Evolutionary conservation across 768 basidiomycete genomes (phyloP).

Genomic region (Lactarius hengduanensis): DNA sequence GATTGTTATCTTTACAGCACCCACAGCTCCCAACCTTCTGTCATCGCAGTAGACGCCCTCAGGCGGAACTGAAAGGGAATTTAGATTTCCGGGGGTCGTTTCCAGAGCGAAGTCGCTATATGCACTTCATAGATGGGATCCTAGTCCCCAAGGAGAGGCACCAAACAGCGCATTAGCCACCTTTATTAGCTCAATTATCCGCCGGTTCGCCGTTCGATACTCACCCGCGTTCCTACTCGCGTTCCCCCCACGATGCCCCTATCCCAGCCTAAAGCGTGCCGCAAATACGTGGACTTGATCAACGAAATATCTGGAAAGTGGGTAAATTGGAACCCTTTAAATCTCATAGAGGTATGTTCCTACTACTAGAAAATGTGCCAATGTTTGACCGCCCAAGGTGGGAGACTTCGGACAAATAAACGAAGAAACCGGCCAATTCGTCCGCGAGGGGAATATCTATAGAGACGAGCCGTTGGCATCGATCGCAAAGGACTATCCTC

Average conservation of each 20-base stretch:
- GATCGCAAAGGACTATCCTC: conserved; percentile 16
- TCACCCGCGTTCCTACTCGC: background rate
- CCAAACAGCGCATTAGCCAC: background rate
- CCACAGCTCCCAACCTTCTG: background rate
- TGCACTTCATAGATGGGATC: background rate
- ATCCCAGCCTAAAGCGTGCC: conserved; percentile 4
- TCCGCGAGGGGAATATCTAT: conserved; percentile 23
- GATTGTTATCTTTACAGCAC: conserved; percentile 3
- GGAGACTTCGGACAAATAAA: conserved; percentile 18
- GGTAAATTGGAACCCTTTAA: conserved; percentile 19
- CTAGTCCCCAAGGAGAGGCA: background rate
- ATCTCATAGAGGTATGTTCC: conserved; percentile 17
- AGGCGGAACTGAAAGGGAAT: background rate
- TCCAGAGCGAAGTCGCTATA: background rate
- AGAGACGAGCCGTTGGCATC: conserved; percentile 21
- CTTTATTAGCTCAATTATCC: background rate
- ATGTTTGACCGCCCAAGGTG: conserved; percentile 14
- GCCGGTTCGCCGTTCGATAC: background rate
- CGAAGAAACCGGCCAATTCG: conserved; percentile 16
- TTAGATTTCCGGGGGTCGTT: background rate
- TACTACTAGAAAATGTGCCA: background rate
- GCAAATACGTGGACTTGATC: conserved; percentile 22
- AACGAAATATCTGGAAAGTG: conserved; percentile 12
- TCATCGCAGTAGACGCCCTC: background rate
- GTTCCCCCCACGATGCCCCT: conserved; percentile 4